Conservation (phyloP, 2,329 filamentous ascomycete species). For the Onygena corvina region DNA sequence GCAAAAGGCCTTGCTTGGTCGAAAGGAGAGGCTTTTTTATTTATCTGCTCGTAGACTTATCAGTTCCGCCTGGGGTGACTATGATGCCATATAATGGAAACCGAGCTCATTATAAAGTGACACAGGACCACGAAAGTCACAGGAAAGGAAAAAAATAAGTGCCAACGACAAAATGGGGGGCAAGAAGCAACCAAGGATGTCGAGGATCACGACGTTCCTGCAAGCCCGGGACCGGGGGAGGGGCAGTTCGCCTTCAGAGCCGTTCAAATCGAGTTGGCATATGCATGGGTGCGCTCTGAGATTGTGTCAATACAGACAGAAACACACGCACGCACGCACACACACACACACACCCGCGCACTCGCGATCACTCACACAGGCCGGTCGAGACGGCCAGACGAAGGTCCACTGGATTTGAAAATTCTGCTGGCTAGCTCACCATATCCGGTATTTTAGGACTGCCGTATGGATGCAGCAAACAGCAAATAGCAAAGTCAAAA, state of each 20-base stretch:
- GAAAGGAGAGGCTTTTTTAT: too few species aligned
- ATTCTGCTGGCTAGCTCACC: conserved; percentile 4
- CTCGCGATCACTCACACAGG: too few species aligned
- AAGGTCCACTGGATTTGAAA: conserved; percentile 4
- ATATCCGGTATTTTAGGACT: conserved; percentile 2
- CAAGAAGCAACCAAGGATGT: conserved; percentile 4
- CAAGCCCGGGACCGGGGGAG: conserved; percentile 18
- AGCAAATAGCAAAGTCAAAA: conserved; percentile 5
- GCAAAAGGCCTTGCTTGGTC: background rate
- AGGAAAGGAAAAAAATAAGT: background rate
- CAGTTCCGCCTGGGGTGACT: conserved; percentile 1
- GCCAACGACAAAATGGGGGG: conserved; percentile 5
- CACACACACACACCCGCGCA: too few species aligned
- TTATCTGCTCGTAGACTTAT: background rate
- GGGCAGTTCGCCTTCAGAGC: conserved; percentile 22
- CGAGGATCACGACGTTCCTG: conserved; percentile 11
- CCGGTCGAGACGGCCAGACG: too few species aligned
- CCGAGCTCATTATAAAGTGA: conserved; percentile 7
- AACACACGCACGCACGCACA: too few species aligned
- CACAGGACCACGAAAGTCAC: conserved; percentile 4
- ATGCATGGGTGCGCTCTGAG: conserved; percentile 31
- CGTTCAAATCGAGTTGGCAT: conserved; percentile 27
- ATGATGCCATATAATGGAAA: conserved; percentile 5
- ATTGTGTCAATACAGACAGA: conserved; percentile 23
- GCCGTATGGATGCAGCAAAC: conserved; percentile 5